Evolutionary conservation across 768 basidiomycete genomes (phyloP).

Genomic region (Dictyophora rubrovolvata): DNA sequence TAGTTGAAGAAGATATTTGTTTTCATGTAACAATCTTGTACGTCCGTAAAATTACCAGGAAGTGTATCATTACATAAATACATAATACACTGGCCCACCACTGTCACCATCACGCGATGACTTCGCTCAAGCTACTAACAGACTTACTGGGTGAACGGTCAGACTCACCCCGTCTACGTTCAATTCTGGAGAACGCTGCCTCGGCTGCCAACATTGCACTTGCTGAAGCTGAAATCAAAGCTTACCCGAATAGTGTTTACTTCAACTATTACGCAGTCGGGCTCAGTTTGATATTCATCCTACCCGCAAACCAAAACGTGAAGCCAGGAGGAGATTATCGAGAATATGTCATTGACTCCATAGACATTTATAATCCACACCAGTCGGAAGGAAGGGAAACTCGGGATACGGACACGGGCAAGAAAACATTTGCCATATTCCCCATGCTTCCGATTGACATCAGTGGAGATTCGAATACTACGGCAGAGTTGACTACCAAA

Average conservation of each 20-base stretch:
- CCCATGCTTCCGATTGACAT: constrained; percentile 46
- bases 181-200: not conserved
- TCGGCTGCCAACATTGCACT: not conserved
- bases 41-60: too few species aligned
- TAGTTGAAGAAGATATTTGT: too few species aligned
- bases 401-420: constrained; percentile 19
- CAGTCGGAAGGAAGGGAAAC: constrained; percentile 11
- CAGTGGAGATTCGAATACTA: constrained; percentile 23
- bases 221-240: constrained; percentile 55
- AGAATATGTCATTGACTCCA: constrained; percentile 50
- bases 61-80: too few species aligned
- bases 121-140: not conserved
- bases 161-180: not conserved
- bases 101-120: not conserved
- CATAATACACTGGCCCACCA: too few species aligned
- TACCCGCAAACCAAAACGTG: constrained; percentile 48
- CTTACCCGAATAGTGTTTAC: constrained; percentile 77
- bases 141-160: not conserved
- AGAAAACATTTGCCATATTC: constrained; percentile 42
- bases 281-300: constrained; percentile 69
- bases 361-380: constrained; percentile 72
- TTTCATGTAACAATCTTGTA: too few species aligned
- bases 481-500: constrained; percentile 33
- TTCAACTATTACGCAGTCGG: constrained; percentile 76
- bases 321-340: constrained; percentile 32